These are phyloP conservation scores for Hypholoma fasciculare DNA, from an alignment of 768 basidiomycete species.

Conservation along the genomic window DNA sequence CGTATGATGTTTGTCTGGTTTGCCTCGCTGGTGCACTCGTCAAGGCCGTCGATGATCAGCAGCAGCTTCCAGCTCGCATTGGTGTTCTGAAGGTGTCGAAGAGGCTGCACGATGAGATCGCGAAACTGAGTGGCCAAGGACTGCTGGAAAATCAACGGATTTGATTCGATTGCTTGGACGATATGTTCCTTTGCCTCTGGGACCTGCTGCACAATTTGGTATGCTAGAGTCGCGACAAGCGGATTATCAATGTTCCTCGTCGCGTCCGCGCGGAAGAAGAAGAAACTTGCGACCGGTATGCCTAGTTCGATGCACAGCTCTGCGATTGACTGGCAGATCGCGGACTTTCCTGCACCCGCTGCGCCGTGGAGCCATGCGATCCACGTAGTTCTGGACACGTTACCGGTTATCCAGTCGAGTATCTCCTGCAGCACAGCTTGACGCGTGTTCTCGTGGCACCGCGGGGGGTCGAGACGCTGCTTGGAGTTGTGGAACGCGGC, in stretches of 20 bases:
- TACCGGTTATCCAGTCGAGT: constrained; percentile 3
- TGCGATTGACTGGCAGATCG: constrained; percentile 11
- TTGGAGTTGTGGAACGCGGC: constrained; percentile 11
- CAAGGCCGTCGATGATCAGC: constrained; percentile 17
- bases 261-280: constrained; percentile 10
- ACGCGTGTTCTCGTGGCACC: constrained; percentile 11
- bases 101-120: too few species aligned
- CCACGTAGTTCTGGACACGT: neutral
- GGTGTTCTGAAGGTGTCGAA: neutral
- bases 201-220: constrained; percentile 1
- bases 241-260: neutral
- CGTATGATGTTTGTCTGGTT: constrained; percentile 1
- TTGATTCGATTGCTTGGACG: neutral
- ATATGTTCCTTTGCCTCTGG: neutral
- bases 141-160: constrained; percentile 9
- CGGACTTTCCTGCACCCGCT: constrained; percentile 16
- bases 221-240: constrained; percentile 4
- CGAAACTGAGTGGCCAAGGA: neutral
- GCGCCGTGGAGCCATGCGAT: neutral
- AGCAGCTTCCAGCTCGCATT: neutral
- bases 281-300: constrained; percentile 6
- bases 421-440: constrained; percentile 5
- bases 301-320: neutral
- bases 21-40: constrained; percentile 19
- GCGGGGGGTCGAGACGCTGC: constrained; percentile 9